phyloP scores from a whole-genome alignment of 306 rosid genomes.

The Trifolium dubium region DNA sequence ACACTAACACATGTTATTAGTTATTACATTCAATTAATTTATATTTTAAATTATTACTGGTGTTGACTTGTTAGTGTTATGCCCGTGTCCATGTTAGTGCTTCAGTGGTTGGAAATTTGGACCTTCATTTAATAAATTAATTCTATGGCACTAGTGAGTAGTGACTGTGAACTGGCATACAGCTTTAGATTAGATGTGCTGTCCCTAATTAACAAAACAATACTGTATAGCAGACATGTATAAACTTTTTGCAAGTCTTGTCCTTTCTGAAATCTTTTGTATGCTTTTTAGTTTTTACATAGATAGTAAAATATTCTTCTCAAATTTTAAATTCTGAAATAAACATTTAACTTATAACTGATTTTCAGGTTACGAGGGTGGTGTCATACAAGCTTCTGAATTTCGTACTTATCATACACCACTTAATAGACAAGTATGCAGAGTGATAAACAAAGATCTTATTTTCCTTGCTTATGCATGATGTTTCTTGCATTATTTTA shows the following conservation, averaged over 20 bases:
- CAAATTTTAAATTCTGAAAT: constrained; percentile 34
- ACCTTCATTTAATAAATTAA: constrained; percentile 20
- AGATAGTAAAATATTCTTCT: neutral
- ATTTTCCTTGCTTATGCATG: constrained; percentile 36
- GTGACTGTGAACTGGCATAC: constrained; percentile 12
- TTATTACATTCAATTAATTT: too few relatives aligned
- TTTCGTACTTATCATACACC: constrained; percentile 99
- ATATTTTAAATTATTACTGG: too few relatives aligned
- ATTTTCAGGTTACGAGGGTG: constrained; percentile 74
- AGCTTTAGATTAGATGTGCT: constrained; percentile 2
- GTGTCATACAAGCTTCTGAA: constrained; percentile 86
- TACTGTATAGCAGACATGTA: constrained; percentile 2
- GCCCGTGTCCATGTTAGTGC: too few relatives aligned
- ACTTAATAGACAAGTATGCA: constrained; percentile 77
- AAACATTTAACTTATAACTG: constrained; percentile 36
- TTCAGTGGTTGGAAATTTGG: neutral
- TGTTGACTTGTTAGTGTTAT: too few relatives aligned
- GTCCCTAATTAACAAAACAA: constrained; percentile 1
- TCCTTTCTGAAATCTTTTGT: constrained; percentile 19
- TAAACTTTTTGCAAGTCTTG: neutral
- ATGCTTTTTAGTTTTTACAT: constrained; percentile 8
- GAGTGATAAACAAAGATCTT: constrained; percentile 32
- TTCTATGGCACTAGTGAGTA: neutral
- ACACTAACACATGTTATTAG: too few relatives aligned
- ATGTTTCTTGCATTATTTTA: constrained; percentile 31